Evolutionary conservation across 352 stramenopile genomes (phyloP), one percentile per base, ranked within the genome.

Genomic region (Albugo candida): DNA sequence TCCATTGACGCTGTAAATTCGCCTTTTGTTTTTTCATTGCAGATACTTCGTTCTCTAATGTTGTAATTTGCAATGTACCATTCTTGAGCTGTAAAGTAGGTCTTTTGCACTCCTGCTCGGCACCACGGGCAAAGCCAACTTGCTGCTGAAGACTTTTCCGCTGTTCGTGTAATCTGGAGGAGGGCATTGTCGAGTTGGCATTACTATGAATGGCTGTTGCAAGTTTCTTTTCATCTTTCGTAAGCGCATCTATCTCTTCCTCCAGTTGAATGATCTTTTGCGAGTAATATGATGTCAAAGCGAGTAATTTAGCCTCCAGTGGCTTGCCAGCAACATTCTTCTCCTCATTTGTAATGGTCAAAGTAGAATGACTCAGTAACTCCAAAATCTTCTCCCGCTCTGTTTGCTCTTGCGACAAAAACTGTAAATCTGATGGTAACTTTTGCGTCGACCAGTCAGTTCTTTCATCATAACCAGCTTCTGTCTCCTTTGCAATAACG

Each of bases 381-480:
- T 45, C 41, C 6, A 79, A 48, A 35, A 79, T 73, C 49, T 60
- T 68, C 37, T 76, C 65, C 41, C 71, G 75, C 49, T 71, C 64
- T 2, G 53, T 54, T 45, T 75, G 72, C 17, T 68, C 60, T 37
- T 73, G 53, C 45, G 61, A 62, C 5, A 73, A 47, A 34, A 48
- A 59, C 13, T 63, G 55, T 11, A 69, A 24, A 41, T 61, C 55
- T 19, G 42, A 41, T 40, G 39, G 53, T 31, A 49, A 18, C 24
- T 58, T 48, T 18, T 42, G 40, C 3, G 21, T 65, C 48, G n/a
- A 19, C 41, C 24, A 3, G 8, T 31, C 8, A 10, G 3, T 8
- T 31, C 3, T 31, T 31, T 31, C 24, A 31, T 44, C 45, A 64
- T 21, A 1, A 47, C 40, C 14, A 31, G 8, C 24, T 31, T 31